phyloP scores from a whole-genome alignment of 129 eudicot species.

The Saposhnikovia divaricata region DNA sequence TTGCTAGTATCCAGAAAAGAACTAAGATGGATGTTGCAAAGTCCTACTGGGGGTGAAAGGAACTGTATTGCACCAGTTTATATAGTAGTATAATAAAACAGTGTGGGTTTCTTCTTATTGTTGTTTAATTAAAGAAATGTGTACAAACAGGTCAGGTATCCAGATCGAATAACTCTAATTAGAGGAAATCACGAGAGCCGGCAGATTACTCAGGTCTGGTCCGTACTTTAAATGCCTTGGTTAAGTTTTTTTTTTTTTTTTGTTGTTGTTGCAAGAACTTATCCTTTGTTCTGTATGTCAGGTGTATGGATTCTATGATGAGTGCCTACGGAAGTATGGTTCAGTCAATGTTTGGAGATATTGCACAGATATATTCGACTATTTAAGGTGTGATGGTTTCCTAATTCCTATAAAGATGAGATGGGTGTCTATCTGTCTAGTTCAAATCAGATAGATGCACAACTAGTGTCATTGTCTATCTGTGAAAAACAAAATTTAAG shows the following conservation, averaged over 20 bases:
- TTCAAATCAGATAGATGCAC: background rate
- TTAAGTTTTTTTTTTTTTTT: background rate
- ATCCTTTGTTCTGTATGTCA: slow-evolving; percentile 24
- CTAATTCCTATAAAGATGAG: slow-evolving; percentile 17
- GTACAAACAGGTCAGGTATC: slow-evolving; percentile 76
- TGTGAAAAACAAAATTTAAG: background rate
- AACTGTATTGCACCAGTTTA: background rate
- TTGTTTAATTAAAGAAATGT: slow-evolving; percentile 20
- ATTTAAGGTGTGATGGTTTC: slow-evolving; percentile 58
- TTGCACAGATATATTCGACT: slow-evolving; percentile 93
- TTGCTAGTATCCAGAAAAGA: background rate
- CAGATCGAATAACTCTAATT: slow-evolving; percentile 87
- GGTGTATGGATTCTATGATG: slow-evolving; percentile 97
- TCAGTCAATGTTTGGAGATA: slow-evolving; percentile 98
- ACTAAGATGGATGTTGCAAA: background rate
- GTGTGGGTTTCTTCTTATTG: background rate
- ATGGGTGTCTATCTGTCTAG: background rate
- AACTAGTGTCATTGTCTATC: slow-evolving; percentile 1
- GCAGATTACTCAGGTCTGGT: slow-evolving; percentile 91
- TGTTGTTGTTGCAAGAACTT: slow-evolving; percentile 13
- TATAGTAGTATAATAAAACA: background rate
- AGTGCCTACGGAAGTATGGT: slow-evolving; percentile 90
- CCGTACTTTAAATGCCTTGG: background rate
- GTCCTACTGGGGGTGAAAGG: background rate
- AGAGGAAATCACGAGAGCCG: slow-evolving; percentile 98